Conservation (phyloP, 2,329 filamentous ascomycete species). For the Ophiocordyceps robertsii region DNA sequence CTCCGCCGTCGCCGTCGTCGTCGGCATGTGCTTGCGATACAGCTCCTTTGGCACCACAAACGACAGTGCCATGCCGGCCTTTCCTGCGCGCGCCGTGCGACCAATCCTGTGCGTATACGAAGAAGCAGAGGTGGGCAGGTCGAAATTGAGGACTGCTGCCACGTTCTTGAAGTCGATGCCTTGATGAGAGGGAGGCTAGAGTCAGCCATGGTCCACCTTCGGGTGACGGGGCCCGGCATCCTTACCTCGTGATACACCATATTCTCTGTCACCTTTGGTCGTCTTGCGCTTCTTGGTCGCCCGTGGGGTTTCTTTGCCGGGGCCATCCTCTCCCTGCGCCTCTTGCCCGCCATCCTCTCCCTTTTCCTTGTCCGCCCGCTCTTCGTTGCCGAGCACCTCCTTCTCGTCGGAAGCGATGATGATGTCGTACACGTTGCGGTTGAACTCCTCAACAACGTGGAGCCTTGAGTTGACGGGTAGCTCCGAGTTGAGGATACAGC, state of each 20-base stretch:
- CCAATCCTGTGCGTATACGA: slow-evolving; percentile 97
- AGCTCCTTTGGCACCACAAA: slow-evolving; percentile 76
- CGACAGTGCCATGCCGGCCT: slow-evolving; percentile 88
- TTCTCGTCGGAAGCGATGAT: slow-evolving; percentile 93
- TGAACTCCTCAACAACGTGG: slow-evolving; percentile 95
- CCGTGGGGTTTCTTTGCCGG: slow-evolving; percentile 10
- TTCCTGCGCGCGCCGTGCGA: slow-evolving; percentile 79
- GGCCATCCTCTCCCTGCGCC: slow-evolving; percentile 11
- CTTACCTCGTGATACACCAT: slow-evolving; percentile 78
- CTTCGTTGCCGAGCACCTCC: slow-evolving; percentile 61
- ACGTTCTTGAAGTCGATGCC: slow-evolving; percentile 90
- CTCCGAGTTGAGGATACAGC: slow-evolving; percentile 88
- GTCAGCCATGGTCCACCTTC: neutral
- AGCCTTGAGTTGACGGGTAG: slow-evolving; percentile 84
- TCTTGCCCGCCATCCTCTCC: slow-evolving; percentile 31
- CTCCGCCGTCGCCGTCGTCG: slow-evolving; percentile 58
- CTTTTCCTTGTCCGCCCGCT: slow-evolving; percentile 24
- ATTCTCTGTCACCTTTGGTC: slow-evolving; percentile 64
- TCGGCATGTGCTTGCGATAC: slow-evolving; percentile 83
- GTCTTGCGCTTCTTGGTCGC: slow-evolving; percentile 27
- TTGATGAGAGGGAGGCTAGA: neutral
- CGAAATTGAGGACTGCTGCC: slow-evolving; percentile 90
- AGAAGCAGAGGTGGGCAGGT: slow-evolving; percentile 75
- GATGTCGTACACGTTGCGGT: slow-evolving; percentile 92
- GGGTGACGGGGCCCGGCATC: neutral